These are phyloP conservation scores for Colletotrichum kahawae DNA, from an alignment of 2,329 filamentous ascomycete species.

Conservation along the genomic window DNA sequence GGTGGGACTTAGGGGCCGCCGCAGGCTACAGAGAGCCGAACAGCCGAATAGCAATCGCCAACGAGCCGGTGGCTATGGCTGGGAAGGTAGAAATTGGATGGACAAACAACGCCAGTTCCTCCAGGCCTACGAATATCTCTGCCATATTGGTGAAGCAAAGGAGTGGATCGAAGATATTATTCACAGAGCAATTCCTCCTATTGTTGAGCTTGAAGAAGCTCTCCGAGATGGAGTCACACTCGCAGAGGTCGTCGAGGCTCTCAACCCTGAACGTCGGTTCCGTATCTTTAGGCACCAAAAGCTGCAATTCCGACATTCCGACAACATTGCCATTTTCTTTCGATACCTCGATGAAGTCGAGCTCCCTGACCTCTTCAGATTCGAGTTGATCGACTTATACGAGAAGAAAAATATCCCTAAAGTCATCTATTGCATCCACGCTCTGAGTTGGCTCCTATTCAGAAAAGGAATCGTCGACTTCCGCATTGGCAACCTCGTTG, in stretches of 20 bases:
- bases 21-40: slow-evolving; percentile 77
- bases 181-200: slow-evolving; percentile 83
- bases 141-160: slow-evolving; percentile 97
- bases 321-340: slow-evolving; percentile 98
- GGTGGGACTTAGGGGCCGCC: slow-evolving; percentile 81
- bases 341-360: slow-evolving; percentile 90
- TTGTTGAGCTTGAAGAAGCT: slow-evolving; percentile 92
- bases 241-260: slow-evolving; percentile 89
- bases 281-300: slow-evolving; percentile 87
- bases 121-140: slow-evolving; percentile 97
- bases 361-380: slow-evolving; percentile 92
- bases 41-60: slow-evolving; percentile 53
- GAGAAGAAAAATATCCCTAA: slow-evolving; percentile 99
- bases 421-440: slow-evolving; percentile 98
- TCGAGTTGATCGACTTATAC: slow-evolving; percentile 96
- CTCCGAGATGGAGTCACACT: slow-evolving; percentile 91
- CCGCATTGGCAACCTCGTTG: slow-evolving; percentile 94
- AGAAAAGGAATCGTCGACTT: slow-evolving; percentile 95
- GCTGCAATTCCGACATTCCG: slow-evolving; percentile 92
- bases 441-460: slow-evolving; percentile 95
- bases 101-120: slow-evolving; percentile 96
- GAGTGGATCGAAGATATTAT: slow-evolving; percentile 98
- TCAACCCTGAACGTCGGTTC: slow-evolving; percentile 76
- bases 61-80: slow-evolving; percentile 62
- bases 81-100: slow-evolving; percentile 95